Base-by-base conservation (phyloP, 1,139 yeast genomes). In the Pneumocystis wakefieldiae region DNA sequence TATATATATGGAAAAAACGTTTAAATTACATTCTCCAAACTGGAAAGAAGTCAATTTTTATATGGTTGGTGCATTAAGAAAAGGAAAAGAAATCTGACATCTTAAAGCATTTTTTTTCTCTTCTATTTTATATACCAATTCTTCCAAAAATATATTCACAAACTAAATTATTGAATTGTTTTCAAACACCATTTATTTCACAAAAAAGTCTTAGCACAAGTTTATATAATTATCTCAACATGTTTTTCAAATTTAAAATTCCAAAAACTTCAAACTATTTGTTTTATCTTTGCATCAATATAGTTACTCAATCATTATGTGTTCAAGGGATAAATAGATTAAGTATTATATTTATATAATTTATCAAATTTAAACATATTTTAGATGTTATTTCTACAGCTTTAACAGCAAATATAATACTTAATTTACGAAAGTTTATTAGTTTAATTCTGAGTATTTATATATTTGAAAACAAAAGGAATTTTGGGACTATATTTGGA, bases 21-120 rank as follows among this genome's bases (percentile, higher is more conserved):
- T 77, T 69, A 73, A 71, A 28, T 69, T 68, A 48, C 81, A 83
- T 70, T 87, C 86, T 2, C 77, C 77, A 14, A 80, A 79, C 62
- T 85, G 91, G 91, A 75, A 79, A 64, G 90, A 85, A 68, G 78
- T 81, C 39, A 72, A 86, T 55, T 85, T 86, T 68, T 85, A 82
- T 71, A 73, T 75, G 64, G 69, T 67, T 42, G 28, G 67, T n/a
- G 29, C 10, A 60, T 28, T 53, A 48, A 24, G n/a, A 17, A 53
- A 28, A 42, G n/a, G 24, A 48, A 37, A 32, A 32, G 53, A 39
- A 38, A 17, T 58, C 24, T 38, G 3, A 15, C 38, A 36, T 58
- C 19, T 48, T 48, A 48, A 53, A 67, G 39, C 89, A 86, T 71
- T 72, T 81, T 15, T 74, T 84, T 59, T 81, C 84, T 0, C 69